Conservation (phyloP, 208 protist genomes). For the Acanthamoeba sp. region DNA sequence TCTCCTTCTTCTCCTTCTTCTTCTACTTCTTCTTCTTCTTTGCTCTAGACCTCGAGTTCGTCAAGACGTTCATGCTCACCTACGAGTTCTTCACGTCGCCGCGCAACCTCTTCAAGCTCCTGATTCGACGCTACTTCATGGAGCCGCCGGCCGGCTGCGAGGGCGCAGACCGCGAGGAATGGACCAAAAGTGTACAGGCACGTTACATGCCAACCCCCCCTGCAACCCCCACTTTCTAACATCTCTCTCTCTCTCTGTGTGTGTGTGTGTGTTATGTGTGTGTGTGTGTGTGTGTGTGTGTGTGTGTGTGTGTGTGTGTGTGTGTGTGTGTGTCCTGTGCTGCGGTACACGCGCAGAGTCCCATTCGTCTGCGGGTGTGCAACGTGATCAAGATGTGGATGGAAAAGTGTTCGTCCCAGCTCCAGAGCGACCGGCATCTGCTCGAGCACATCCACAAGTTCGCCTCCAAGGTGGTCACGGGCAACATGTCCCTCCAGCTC, state of each 20-base stretch:
- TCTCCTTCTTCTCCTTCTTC: too few relatives aligned
- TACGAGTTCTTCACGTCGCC: slow-evolving; percentile 55
- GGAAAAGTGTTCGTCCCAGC: slow-evolving; percentile 80
- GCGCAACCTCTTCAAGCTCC: slow-evolving; percentile 39
- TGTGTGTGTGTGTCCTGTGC: background rate
- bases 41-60: background rate
- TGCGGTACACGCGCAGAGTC: slow-evolving; percentile 16
- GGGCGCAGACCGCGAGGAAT: background rate
- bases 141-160: slow-evolving; percentile 30
- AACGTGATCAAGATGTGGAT: slow-evolving; percentile 84
- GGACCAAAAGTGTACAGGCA: slow-evolving; percentile 43
- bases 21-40: background rate
- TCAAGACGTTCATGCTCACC: slow-evolving; percentile 59
- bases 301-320: background rate
- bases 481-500: slow-evolving; percentile 21
- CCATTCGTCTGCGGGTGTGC: slow-evolving; percentile 77
- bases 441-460: slow-evolving; percentile 6
- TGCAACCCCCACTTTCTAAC: too few relatives aligned
- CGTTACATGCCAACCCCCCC: background rate
- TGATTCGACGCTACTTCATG: slow-evolving; percentile 51
- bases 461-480: slow-evolving; percentile 37
- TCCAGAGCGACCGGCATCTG: slow-evolving; percentile 73
- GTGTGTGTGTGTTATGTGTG: background rate
- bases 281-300: background rate
- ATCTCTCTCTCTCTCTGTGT: too few relatives aligned